Evolutionary conservation across 257 asterid species (phyloP), one percentile per base, ranked within the genome.

Genomic region (Salvia miltiorrhiza): DNA sequence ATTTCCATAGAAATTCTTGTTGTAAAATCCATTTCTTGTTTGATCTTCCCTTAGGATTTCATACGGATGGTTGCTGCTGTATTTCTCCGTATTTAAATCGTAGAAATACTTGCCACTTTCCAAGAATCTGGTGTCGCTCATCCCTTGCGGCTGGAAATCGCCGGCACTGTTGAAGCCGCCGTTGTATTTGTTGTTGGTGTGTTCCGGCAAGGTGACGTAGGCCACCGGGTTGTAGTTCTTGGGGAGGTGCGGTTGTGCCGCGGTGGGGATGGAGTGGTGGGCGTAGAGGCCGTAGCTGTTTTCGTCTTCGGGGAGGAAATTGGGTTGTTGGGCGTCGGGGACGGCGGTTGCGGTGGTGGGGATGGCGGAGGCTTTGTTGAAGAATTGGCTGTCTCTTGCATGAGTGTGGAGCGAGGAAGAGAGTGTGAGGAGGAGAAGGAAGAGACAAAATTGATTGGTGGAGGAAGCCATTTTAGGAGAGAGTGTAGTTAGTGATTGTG

Each of bases 91-190:
- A 35, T 60, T 77, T 0, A 86, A 6, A 19, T 90, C 85, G 14
- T 81, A 79, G 9, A 11, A 82, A 17, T 81, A 90, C 72, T 77
- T 90, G 14, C 97, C 97, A 14, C 80, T 80, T 7, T 81, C 94
- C 77, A 90, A 19, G 24, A 71, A 74, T 66, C 96, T 86, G 0
- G 96, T 88, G 24, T 90, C 97, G 28, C 97, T 88, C 94, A 90
- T 83, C 30, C 97, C 97, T 19, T 84, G 23, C 37, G 74, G 67
- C 57, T 63, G 76, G 24, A n/a, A n/a, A n/a, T n/a, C n/a, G n/a
- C n/a, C n/a, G n/a, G n/a, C n/a, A n/a, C 74, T 65, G 63, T 75
- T 67, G 75, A 70, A 67, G 23, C 45, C 69, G 19, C 58, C 63
- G 24, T 67, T 50, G 69, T 33, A 26, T 41, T 35, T 67, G 40